Evolutionary conservation across 164 flowering plant genomes (phyloP).

Genomic region (Liriodendron chinense): DNA sequence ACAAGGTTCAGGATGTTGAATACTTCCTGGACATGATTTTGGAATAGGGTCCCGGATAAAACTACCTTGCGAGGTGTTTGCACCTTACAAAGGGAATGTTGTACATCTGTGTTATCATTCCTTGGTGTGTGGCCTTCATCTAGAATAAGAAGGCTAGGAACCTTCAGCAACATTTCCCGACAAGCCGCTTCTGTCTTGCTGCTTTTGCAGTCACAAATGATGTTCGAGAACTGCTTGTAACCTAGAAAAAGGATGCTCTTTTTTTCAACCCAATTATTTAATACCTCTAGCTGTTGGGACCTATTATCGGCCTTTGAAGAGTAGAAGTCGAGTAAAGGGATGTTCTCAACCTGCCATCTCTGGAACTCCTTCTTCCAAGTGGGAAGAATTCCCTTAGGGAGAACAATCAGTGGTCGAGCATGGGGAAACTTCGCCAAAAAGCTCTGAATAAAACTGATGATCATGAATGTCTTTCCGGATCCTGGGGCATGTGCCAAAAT

Average conservation of each 20-base stretch:
- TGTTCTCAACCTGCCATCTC: constrained; percentile 79
- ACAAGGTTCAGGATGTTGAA: constrained; percentile 86
- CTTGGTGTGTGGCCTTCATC: constrained; percentile 97
- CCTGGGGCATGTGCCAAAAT: constrained; percentile 98
- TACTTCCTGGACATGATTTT: constrained; percentile 92
- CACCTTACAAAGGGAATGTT: constrained; percentile 63
- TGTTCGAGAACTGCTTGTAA: constrained; percentile 74
- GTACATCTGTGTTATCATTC: constrained; percentile 64
- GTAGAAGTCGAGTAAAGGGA: constrained; percentile 74
- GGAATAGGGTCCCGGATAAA: constrained; percentile 87
- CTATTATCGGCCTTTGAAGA: constrained; percentile 63
- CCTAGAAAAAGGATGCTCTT: constrained; percentile 80
- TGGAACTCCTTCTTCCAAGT: constrained; percentile 84
- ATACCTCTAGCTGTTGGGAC: constrained; percentile 58
- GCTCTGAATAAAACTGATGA: constrained; percentile 85
- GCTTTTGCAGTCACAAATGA: constrained; percentile 42
- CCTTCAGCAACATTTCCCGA: constrained; percentile 56
- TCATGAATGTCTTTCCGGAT: constrained; percentile 94
- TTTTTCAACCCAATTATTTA: constrained; percentile 62
- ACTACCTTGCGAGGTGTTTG: constrained; percentile 82
- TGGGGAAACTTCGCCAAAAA: constrained; percentile 72
- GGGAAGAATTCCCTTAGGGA: constrained; percentile 73
- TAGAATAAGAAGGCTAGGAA: constrained; percentile 69
- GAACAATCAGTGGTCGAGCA: constrained; percentile 74
- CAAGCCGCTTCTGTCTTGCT: constrained; percentile 37